phyloP scores from a whole-genome alignment of 2,329 filamentous ascomycete genomes.

The Colletotrichum eremochloae region DNA sequence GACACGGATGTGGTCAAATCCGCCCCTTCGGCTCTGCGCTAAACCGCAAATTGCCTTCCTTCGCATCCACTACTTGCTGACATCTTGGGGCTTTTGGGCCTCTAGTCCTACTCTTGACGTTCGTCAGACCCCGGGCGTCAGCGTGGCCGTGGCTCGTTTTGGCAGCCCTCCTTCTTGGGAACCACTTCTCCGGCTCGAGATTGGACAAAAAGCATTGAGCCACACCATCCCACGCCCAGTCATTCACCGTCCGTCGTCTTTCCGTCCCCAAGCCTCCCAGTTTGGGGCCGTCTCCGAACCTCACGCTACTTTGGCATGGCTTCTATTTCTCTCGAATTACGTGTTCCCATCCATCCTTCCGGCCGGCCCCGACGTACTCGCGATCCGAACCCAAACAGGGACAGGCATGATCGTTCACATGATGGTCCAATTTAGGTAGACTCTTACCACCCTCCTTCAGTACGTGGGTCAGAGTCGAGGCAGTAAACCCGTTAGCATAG shows the following conservation, averaged over 20 bases:
- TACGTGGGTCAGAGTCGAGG: constrained; percentile 6
- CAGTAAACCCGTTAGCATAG: constrained; percentile 6
- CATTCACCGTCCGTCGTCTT: constrained; percentile 1
- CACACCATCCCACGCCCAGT: constrained; percentile 11
- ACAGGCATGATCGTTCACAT: constrained; percentile 28
- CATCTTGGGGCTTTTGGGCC: constrained; percentile 10
- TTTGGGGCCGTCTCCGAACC: constrained; percentile 11
- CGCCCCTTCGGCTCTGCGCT: constrained; percentile 33
- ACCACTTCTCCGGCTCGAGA: constrained; percentile 16
- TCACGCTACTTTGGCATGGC: not conserved
- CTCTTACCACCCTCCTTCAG: constrained; percentile 25
- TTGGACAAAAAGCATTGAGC: constrained; percentile 23
- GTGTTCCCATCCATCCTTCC: constrained; percentile 19
- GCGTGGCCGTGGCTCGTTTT: constrained; percentile 20
- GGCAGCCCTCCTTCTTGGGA: constrained; percentile 8
- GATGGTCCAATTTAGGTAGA: constrained; percentile 25
- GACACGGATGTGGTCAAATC: constrained; percentile 22
- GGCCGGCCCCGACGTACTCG: constrained; percentile 32
- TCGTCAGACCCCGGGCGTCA: constrained; percentile 19
- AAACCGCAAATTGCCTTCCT: constrained; percentile 23
- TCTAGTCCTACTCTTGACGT: constrained; percentile 2
- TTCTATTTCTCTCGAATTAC: not conserved
- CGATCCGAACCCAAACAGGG: constrained; percentile 14
- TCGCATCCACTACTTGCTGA: constrained; percentile 30
- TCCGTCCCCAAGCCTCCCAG: not conserved